Evolutionary conservation across 768 basidiomycete species (phyloP).

Genomic region (Tylopilus subfusipes): DNA sequence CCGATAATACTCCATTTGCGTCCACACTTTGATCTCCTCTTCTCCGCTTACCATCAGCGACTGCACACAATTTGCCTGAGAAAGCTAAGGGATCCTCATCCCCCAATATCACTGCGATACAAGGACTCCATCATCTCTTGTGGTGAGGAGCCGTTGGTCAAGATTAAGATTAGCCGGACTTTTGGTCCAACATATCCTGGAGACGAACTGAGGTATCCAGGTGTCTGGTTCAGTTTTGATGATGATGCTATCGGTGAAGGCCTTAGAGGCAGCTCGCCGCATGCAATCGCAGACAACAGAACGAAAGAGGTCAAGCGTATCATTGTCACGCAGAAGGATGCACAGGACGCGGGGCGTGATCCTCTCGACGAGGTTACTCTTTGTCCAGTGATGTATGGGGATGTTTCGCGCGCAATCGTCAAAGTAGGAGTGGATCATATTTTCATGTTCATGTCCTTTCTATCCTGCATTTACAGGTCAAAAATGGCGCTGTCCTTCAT

Average conservation of each 20-base stretch:
- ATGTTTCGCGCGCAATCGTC: conserved; percentile 61
- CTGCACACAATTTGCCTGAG: conserved; percentile 75
- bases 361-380: conserved; percentile 70
- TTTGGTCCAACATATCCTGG: conserved; percentile 84
- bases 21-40: conserved; percentile 82
- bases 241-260: conserved; percentile 63
- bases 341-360: conserved; percentile 53
- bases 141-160: conserved; percentile 54
- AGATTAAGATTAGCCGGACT: conserved; percentile 61
- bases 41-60: conserved; percentile 75
- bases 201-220: conserved; percentile 77
- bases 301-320: conserved; percentile 75
- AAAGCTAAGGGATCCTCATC: conserved; percentile 62
- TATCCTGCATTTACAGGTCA: conserved; percentile 44
- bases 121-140: conserved; percentile 63
- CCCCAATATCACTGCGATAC: conserved; percentile 66
- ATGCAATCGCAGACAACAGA: conserved; percentile 49
- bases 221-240: conserved; percentile 80
- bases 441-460: not conserved
- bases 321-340: conserved; percentile 65
- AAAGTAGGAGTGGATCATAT: conserved; percentile 43
- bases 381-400: conserved; percentile 67
- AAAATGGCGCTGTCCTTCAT: conserved; percentile 66
- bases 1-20: conserved; percentile 76
- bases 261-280: conserved; percentile 41